Evolutionary conservation across 2,329 filamentous ascomycete species (phyloP), one percentile per base, ranked within the genome.

Genomic region (Huntiella bhutanensis): DNA sequence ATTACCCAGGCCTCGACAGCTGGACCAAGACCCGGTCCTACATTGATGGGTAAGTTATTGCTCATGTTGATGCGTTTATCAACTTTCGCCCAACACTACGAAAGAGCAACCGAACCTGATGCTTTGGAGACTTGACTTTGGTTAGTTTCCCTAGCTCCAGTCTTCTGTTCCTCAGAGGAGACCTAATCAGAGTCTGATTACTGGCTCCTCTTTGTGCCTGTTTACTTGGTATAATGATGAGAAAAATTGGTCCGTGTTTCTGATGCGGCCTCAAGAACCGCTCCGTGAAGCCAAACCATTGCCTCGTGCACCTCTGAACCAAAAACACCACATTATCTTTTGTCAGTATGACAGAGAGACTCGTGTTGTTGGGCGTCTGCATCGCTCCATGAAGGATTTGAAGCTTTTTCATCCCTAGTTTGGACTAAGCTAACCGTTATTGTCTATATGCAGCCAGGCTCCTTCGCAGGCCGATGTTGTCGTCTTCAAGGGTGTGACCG

Each of bases 381-480:
- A 19, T 33, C 12, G 19, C n/a, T 15, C 17, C 4, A 22, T 28
- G 28, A 36, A 45, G 33, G 12, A 38, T 11, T 15, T 37, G 19
- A 4, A 45, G 5, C 12, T 28, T n/a, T 12, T 13, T 35, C 6
- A n/a, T 7, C 17, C 7, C 11, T 17, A 35, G 15, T 36, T n/a
- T 36, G 34, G 17, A 17, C 32, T 15, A 44, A 47, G 35, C 49
- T 52, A 51, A 50, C 48, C 10, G 34, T 41, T 33, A 37, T 32
- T 15, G 38, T 12, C 19, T 43, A 19, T 28, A 46, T 49, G 8
- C 52, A 76, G 67, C 53, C 64, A 67, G 61, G 66, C 66, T 54
- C 80, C 87, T 58, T 84, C 84, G 58, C 91, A 98, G 74, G 91
- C 91, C 68, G 91, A 98, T 72, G 88, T 92, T 59, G 82, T 81